A percentile compares a stretch with the other conserved stretches of the same genome.
Conservation (phyloP, 2,329 filamentous ascomycete species). For the Clarireedia homoeocarpa region DNA sequence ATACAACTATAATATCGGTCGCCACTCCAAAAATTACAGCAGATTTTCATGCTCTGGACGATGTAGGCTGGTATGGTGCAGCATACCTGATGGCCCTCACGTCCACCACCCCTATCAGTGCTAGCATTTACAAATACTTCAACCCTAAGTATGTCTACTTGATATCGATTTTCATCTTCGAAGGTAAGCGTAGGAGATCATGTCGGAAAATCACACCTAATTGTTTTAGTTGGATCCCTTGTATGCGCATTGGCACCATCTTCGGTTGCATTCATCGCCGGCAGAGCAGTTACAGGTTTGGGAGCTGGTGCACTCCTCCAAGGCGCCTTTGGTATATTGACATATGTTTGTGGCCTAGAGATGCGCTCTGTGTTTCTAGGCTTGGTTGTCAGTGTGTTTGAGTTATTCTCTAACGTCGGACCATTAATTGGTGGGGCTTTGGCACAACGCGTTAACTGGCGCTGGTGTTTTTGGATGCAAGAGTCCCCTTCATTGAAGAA, state of each 20-base stretch:
- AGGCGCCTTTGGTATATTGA: conserved; percentile 35
- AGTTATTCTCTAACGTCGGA: conserved; percentile 52
- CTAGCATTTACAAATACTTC: background rate
- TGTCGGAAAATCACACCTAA: background rate
- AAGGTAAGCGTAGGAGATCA: background rate
- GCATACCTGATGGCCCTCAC: background rate
- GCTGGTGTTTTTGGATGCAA: conserved; percentile 38
- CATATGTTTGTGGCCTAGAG: conserved; percentile 23
- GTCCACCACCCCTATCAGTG: background rate
- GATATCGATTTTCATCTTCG: background rate
- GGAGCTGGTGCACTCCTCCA: conserved; percentile 22
- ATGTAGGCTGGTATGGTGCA: conserved; percentile 36
- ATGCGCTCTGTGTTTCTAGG: conserved; percentile 43
- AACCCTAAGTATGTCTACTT: background rate
- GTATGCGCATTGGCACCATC: conserved; percentile 33
- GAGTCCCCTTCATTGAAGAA: conserved; percentile 24
- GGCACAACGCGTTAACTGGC: conserved; percentile 49
- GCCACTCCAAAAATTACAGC: conserved; percentile 46
- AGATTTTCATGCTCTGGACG: conserved; percentile 40
- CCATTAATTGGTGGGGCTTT: conserved; percentile 57
- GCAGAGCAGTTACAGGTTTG: conserved; percentile 31
- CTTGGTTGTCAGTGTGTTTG: conserved; percentile 58
- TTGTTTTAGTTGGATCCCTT: background rate
- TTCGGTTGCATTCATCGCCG: conserved; percentile 38
- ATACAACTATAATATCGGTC: conserved; percentile 2